Evolutionary conservation across 1,284 basidiomycete species (phyloP).

Genomic region (Puccinia hordei): DNA sequence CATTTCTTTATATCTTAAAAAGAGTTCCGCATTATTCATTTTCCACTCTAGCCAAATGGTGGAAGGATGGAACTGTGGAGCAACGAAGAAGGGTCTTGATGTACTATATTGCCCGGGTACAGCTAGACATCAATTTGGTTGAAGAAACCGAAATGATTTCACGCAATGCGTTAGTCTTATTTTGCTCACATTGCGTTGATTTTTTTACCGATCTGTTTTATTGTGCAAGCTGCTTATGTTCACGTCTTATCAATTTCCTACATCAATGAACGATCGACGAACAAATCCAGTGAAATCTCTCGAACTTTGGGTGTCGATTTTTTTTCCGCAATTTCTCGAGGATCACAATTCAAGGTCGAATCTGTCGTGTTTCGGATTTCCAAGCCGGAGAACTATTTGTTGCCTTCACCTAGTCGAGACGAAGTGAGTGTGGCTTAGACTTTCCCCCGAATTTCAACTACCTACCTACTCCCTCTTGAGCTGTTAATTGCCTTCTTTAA

Average conservation of each 20-base stretch:
- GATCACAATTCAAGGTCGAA: slow-evolving; percentile 97
- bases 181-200: background rate
- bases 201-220: background rate
- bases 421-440: slow-evolving; percentile 66
- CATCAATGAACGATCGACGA: slow-evolving; percentile 23
- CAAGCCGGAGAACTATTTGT: slow-evolving; percentile 90
- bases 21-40: slow-evolving; percentile 77
- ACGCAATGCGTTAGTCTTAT: slow-evolving; percentile 74
- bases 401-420: slow-evolving; percentile 79
- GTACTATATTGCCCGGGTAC: slow-evolving; percentile 69
- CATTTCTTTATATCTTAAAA: slow-evolving; percentile 20
- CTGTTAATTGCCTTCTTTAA: slow-evolving; percentile 37
- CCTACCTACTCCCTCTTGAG: slow-evolving; percentile 20
- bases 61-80: slow-evolving; percentile 66
- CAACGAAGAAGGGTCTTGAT: slow-evolving; percentile 67
- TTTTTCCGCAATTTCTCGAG: slow-evolving; percentile 87
- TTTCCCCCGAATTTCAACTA: background rate
- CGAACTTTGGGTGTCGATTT: slow-evolving; percentile 97
- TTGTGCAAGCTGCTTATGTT: background rate
- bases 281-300: slow-evolving; percentile 76
- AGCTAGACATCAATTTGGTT: slow-evolving; percentile 73
- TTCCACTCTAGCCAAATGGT: slow-evolving; percentile 73
- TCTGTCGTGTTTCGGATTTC: slow-evolving; percentile 96
- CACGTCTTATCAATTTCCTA: background rate
- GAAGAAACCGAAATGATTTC: slow-evolving; percentile 78